Conservation (phyloP, 2,329 filamentous ascomycete genomes). For the Trichoderma sp. region DNA sequence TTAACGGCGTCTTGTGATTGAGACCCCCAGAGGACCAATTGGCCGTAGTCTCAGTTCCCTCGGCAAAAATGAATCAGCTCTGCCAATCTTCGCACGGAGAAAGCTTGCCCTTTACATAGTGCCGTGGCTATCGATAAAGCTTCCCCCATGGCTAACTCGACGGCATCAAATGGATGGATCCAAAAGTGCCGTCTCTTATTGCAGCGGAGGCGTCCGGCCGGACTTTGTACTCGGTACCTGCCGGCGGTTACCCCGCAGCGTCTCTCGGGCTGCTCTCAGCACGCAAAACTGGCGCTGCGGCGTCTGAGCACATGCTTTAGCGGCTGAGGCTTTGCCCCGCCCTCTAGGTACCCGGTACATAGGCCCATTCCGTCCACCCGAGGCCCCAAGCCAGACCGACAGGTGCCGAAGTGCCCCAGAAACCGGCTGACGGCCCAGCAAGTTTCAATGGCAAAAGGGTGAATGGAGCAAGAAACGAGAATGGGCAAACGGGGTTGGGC, state of each 20-base stretch:
- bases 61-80: neutral
- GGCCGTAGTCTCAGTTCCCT: neutral
- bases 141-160: neutral
- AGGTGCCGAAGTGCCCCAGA: slow-evolving; percentile 30
- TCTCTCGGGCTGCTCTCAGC: neutral
- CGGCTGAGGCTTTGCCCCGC: neutral
- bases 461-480: neutral
- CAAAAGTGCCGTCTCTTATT: neutral
- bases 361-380: slow-evolving; percentile 34
- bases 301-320: slow-evolving; percentile 13
- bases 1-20: neutral
- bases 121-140: neutral
- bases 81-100: neutral
- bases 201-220: neutral
- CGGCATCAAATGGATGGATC: neutral
- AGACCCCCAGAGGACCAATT: no score
- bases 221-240: neutral
- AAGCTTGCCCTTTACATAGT: neutral
- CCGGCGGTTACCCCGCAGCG: slow-evolving; percentile 16
- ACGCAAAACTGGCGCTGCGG: neutral
- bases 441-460: neutral
- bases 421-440: neutral
- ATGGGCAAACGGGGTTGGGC: neutral
- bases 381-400: slow-evolving; percentile 31
- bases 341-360: neutral